Evolutionary conservation across 1,284 basidiomycete species (phyloP).

Genomic region (Polyporus tsugae): DNA sequence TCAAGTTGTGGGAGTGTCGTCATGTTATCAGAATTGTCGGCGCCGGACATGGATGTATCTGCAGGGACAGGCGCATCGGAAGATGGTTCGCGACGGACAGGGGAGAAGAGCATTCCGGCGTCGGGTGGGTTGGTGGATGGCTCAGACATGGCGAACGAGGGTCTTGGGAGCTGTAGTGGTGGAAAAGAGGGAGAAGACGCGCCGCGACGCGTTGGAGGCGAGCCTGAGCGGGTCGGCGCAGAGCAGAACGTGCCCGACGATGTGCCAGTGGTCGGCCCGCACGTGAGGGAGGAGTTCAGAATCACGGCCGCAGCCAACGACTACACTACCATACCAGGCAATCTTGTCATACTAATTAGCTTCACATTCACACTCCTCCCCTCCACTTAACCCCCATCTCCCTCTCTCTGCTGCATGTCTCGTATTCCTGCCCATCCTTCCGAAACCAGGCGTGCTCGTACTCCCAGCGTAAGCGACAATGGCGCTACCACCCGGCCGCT

Average conservation of each 20-base stretch:
- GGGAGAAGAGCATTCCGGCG: constrained; percentile 22
- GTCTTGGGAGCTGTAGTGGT: not conserved
- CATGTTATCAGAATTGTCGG: constrained; percentile 5
- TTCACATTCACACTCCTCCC: not conserved
- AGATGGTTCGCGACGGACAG: constrained; percentile 20
- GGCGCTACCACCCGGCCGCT: constrained; percentile 53
- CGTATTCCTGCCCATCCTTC: constrained; percentile 57
- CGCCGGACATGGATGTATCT: constrained; percentile 21
- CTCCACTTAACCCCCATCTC: constrained; percentile 1
- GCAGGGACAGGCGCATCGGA: constrained; percentile 23
- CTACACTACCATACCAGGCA: constrained; percentile 15
- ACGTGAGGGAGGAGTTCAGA: not conserved
- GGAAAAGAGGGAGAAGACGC: constrained; percentile 15
- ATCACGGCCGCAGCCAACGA: too few species aligned
- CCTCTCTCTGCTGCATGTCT: constrained; percentile 51
- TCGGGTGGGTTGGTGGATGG: constrained; percentile 17
- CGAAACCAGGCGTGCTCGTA: constrained; percentile 36
- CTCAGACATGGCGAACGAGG: constrained; percentile 18
- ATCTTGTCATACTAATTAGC: constrained; percentile 17
- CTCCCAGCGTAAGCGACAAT: constrained; percentile 37
- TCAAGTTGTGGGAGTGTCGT: not conserved
- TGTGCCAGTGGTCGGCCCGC: constrained; percentile 6
- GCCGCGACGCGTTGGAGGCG: constrained; percentile 25
- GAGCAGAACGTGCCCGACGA: not conserved
- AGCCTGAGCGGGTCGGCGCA: constrained; percentile 11